Conservation (phyloP, 2,329 filamentous ascomycete genomes). For the Mariannaea sp. region DNA sequence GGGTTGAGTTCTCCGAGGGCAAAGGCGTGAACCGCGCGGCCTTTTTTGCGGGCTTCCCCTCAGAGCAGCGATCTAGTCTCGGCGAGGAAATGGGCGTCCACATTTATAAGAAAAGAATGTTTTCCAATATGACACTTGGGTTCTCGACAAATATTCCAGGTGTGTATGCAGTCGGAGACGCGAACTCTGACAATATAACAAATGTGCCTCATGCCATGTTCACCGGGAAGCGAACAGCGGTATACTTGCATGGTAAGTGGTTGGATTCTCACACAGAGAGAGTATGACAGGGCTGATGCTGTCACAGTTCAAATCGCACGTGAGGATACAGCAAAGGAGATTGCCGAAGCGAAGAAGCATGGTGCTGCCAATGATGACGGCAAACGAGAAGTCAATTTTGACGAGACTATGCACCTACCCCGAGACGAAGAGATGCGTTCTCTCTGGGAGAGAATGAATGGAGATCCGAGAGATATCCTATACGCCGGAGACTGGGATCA, state of each 20-base stretch:
- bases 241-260: conserved; percentile 59
- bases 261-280: fast-evolving
- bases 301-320: conserved; percentile 47
- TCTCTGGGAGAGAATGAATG: conserved; percentile 55
- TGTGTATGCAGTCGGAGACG: conserved; percentile 63
- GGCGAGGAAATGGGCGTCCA: conserved; percentile 53
- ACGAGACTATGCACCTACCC: conserved; percentile 27
- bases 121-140: conserved; percentile 47
- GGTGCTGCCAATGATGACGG: conserved; percentile 18
- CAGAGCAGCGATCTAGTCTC: conserved; percentile 53
- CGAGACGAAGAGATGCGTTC: conserved; percentile 32
- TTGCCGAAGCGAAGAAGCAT: conserved; percentile 39
- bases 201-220: conserved; percentile 67
- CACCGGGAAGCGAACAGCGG: conserved; percentile 61
- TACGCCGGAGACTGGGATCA: conserved; percentile 51
- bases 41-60: conserved; percentile 56
- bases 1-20: conserved; percentile 56
- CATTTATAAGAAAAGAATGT: conserved; percentile 51
- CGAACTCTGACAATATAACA: conserved; percentile 62
- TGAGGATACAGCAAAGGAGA: conserved; percentile 44
- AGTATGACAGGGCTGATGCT: conserved; percentile 6
- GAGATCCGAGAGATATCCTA: conserved; percentile 47
- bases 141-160: conserved; percentile 57
- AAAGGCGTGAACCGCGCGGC: conserved; percentile 52
- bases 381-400: conserved; percentile 40